Evolutionary conservation across 1,139 yeast species (phyloP).

Genomic region (Arxiozyma heterogenica): DNA sequence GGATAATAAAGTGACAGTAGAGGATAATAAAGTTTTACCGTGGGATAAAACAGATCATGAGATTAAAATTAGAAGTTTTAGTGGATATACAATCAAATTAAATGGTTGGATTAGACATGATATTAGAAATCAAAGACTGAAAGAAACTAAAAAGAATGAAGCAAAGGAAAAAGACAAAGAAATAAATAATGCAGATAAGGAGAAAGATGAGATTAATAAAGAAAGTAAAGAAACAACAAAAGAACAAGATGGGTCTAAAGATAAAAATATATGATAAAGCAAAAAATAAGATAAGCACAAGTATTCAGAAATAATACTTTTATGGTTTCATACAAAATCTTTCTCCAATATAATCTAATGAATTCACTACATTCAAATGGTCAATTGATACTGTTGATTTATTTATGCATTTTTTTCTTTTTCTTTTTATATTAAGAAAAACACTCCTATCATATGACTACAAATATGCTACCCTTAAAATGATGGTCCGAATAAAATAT

Average conservation of each 20-base stretch:
- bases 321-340: not conserved
- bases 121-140: slow-evolving; percentile 4
- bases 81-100: slow-evolving; percentile 20
- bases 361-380: not conserved
- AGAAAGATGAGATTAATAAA: not conserved
- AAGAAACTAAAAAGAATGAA: not conserved
- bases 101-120: slow-evolving; percentile 24
- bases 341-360: not conserved
- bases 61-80: slow-evolving; percentile 19
- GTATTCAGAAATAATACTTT: not conserved
- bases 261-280: not conserved
- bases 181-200: not conserved
- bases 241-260: not conserved
- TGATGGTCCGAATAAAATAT: not conserved
- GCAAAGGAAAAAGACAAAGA: not conserved
- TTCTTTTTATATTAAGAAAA: too few species aligned
- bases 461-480: not conserved
- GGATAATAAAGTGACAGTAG: slow-evolving; percentile 4
- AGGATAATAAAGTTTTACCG: slow-evolving; percentile 11
- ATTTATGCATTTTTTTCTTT: too few species aligned
- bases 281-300: not conserved
- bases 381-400: not conserved
- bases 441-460: not conserved
- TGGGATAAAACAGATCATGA: slow-evolving; percentile 16
- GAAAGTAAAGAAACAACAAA: not conserved